A percentile compares a stretch with the other conserved stretches of the same genome.
Conservation (phyloP, 768 basidiomycete genomes). For the Psilocybe cyanescens region DNA sequence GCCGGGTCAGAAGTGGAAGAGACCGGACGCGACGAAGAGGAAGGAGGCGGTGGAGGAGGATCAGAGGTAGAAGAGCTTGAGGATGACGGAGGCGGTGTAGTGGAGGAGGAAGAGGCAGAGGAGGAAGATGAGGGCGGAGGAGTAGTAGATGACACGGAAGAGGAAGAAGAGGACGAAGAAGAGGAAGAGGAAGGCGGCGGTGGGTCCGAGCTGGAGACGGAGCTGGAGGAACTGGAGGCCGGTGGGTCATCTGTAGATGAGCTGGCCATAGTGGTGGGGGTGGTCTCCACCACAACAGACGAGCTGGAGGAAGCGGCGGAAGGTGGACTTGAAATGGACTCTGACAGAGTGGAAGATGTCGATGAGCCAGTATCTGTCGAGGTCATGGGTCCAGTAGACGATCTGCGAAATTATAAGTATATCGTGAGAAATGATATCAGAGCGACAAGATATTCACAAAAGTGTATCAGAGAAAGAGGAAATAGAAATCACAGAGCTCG, state of each 20-base stretch:
- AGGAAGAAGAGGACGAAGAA: slow-evolving; percentile 20
- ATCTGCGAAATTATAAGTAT: slow-evolving; percentile 6
- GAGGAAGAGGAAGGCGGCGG: slow-evolving; percentile 21
- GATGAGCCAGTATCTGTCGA: background rate
- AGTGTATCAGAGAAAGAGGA: background rate
- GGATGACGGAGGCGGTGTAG: slow-evolving; percentile 2
- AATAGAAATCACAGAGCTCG: background rate
- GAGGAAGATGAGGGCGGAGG: background rate
- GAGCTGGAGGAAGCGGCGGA: slow-evolving; percentile 15
- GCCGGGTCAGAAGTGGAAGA: slow-evolving; percentile 18
- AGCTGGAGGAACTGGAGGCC: slow-evolving; percentile 13
- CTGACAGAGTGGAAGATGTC: slow-evolving; percentile 21
- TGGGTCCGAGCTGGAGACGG: slow-evolving; percentile 24
- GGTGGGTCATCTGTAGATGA: slow-evolving; percentile 15
- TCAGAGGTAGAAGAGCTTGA: background rate
- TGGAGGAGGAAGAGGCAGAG: slow-evolving; percentile 3
- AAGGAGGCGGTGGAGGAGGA: slow-evolving; percentile 13
- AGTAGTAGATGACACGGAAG: slow-evolving; percentile 13
- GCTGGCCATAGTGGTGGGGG: slow-evolving; percentile 11
- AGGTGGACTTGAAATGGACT: slow-evolving; percentile 12
- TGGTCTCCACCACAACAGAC: slow-evolving; percentile 5
- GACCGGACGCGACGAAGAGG: slow-evolving; percentile 17
- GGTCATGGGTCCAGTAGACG: slow-evolving; percentile 19
- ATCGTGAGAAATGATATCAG: slow-evolving; percentile 6
- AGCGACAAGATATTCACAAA: background rate